Conservation (phyloP, 768 basidiomycete species). For the Dendrothele bispora region DNA sequence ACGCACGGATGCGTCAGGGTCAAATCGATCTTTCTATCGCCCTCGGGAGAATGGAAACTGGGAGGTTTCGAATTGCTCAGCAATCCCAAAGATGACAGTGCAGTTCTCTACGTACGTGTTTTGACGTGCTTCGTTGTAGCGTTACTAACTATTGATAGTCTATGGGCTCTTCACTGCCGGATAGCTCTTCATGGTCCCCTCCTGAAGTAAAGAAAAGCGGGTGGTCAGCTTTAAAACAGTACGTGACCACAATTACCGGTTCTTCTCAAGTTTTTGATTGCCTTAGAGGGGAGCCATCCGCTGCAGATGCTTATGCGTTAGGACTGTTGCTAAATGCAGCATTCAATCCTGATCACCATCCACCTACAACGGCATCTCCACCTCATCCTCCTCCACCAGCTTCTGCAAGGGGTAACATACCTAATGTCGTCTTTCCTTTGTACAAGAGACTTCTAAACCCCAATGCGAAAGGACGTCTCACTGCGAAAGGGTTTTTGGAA, state of each 20-base stretch:
- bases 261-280: conserved; percentile 8
- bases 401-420: conserved; percentile 78
- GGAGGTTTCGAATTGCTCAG: conserved; percentile 93
- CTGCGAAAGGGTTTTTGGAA: conserved; percentile 76
- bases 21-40: conserved; percentile 86
- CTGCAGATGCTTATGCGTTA: conserved; percentile 84
- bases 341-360: conserved; percentile 84
- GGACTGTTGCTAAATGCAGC: conserved; percentile 83
- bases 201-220: conserved; percentile 91
- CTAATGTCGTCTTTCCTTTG: conserved; percentile 66
- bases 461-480: conserved; percentile 76
- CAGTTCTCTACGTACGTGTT: conserved; percentile 75
- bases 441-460: conserved; percentile 92
- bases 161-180: conserved; percentile 63
- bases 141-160: conserved; percentile 43
- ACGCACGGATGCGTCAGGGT: conserved; percentile 80
- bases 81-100: conserved; percentile 73
- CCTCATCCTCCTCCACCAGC: conserved; percentile 79
- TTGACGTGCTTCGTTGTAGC: conserved; percentile 6
- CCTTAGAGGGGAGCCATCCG: conserved; percentile 50
- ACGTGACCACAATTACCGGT: conserved; percentile 16
- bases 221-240: conserved; percentile 86
- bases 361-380: conserved; percentile 63
- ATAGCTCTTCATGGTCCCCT: conserved; percentile 58
- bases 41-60: conserved; percentile 94